Evolutionary conservation across 2,329 filamentous ascomycete species (phyloP), one percentile per base, ranked within the genome.

Genomic region (Sphaerostilbella broomeana): DNA sequence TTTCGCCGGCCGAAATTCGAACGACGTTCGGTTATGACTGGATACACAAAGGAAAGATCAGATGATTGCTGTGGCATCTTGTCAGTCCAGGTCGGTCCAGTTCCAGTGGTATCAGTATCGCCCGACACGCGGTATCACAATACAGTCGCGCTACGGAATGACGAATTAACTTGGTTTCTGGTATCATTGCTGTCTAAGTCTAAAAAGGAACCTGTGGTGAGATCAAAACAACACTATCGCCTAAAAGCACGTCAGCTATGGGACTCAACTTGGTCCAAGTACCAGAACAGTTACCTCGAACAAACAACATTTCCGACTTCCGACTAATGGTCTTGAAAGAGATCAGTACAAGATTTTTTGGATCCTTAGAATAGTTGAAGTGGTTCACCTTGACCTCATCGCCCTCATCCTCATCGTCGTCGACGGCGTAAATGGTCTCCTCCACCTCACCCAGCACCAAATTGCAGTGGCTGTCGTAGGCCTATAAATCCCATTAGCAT

Each of bases 381-480:
- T 13, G 7, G 17, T 47, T 42, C 42, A 89, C 86, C 72, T 80
- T 85, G 54, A 87, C 71, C 19, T 78, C 77, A 42, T 84, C 81
- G 16, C 87, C 84, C 12, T 94, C 87, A 11, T 94, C 43, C 13
- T 45, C 86, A n/a, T 88, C 84, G 44, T 95, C 89, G 44, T 95
- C 89, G 4, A 94, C 81, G 22, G 90, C 73, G 60, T 95, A 98
- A 51, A 98, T 88, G 6, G 90, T 97, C 71, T 98, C 92, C 59
- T 95, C 88, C 4, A 97, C 92, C 50, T 98, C 92, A 39, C 92
- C 90, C 5, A 98, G 74, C 5, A 98, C 87, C 30, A 98, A 67
- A 58, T 98, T 98, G 75, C 94, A 98, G 64, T 98, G 92, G 57
- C 87, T 95, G 60, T 98, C 92, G 61, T 98, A 98, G 40, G 92